phyloP scores from a whole-genome alignment of 495 filamentous ascomycete species.

The Aspergillus incahuasiensis region DNA sequence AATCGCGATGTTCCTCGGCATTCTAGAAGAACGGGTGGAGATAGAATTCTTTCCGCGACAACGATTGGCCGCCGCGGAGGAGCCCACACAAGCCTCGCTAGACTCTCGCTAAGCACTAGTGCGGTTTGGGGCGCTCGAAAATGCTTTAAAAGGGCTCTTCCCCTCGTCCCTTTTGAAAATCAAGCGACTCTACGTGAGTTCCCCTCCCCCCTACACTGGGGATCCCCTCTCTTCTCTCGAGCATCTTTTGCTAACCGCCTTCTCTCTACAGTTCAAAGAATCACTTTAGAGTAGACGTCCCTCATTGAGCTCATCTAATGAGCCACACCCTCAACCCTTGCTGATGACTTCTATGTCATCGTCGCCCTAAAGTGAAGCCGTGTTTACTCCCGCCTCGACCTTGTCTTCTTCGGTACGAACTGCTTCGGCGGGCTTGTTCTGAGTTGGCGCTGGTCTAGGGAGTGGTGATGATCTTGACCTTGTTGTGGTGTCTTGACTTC shows the following conservation, averaged over 20 bases:
- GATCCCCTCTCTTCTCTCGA: conserved; percentile 3
- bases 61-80: conserved; percentile 15
- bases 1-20: neutral
- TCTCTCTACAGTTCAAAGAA: conserved; percentile 65
- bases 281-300: conserved; percentile 89
- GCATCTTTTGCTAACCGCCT: conserved; percentile 27
- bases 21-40: conserved; percentile 1
- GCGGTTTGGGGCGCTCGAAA: conserved; percentile 1
- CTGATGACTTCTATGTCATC: conserved; percentile 65
- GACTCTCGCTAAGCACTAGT: conserved; percentile 33
- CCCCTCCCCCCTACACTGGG: conserved; percentile 33
- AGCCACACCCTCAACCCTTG: conserved; percentile 74
- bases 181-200: conserved; percentile 64
- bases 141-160: conserved; percentile 22
- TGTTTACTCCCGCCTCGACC: conserved; percentile 55
- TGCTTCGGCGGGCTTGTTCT: conserved; percentile 16
- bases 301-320: conserved; percentile 72
- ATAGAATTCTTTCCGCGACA: neutral
- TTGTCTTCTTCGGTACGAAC: conserved; percentile 24
- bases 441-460: conserved; percentile 43
- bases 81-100: conserved; percentile 18
- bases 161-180: conserved; percentile 29
- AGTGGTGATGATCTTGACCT: conserved; percentile 73
- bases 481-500: conserved; percentile 56
- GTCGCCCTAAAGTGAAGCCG: conserved; percentile 67